Percentiles rank a stretch among this genome's conserved stretches.
These are phyloP conservation scores for Candida buenavistaensis DNA, from an alignment of 1,139 yeast genomes.

Conservation along the genomic window DNA sequence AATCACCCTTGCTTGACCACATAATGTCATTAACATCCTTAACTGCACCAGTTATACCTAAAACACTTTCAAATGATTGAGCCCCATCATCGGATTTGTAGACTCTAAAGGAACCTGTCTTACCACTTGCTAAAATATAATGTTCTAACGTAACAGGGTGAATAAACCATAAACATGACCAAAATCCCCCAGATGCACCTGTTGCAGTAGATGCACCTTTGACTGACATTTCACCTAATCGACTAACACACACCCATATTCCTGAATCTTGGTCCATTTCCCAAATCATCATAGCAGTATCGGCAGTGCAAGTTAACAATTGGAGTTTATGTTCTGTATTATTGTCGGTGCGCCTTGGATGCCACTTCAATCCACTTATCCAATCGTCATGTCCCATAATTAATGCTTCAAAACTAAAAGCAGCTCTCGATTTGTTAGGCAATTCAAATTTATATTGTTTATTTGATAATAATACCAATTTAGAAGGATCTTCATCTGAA, in stretches of 20 bases:
- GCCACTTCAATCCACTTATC: conserved; percentile 88
- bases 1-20: conserved; percentile 74
- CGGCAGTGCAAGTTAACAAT: conserved; percentile 86
- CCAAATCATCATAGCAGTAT: conserved; percentile 96
- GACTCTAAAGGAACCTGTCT: conserved; percentile 88
- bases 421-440: conserved; percentile 35
- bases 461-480: conserved; percentile 57
- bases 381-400: conserved; percentile 99
- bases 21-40: conserved; percentile 74
- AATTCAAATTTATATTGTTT: conserved; percentile 60
- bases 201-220: conserved; percentile 99
- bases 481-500: conserved; percentile 55
- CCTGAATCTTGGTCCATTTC: conserved; percentile 85
- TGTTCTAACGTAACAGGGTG: conserved; percentile 36
- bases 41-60: conserved; percentile 77
- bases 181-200: conserved; percentile 97
- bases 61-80: conserved; percentile 50
- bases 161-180: conserved; percentile 83
- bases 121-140: conserved; percentile 76
- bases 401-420: conserved; percentile 84
- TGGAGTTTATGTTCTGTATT: conserved; percentile 39
- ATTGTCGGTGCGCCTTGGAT: conserved; percentile 34
- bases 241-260: conserved; percentile 79
- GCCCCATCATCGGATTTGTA: conserved; percentile 51
- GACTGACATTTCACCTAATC: conserved; percentile 89